Percentiles rank a stretch among this genome's conserved stretches.
Evolutionary conservation across 768 basidiomycete genomes (phyloP).

Genomic region (Pleurotus tuoliensis): DNA sequence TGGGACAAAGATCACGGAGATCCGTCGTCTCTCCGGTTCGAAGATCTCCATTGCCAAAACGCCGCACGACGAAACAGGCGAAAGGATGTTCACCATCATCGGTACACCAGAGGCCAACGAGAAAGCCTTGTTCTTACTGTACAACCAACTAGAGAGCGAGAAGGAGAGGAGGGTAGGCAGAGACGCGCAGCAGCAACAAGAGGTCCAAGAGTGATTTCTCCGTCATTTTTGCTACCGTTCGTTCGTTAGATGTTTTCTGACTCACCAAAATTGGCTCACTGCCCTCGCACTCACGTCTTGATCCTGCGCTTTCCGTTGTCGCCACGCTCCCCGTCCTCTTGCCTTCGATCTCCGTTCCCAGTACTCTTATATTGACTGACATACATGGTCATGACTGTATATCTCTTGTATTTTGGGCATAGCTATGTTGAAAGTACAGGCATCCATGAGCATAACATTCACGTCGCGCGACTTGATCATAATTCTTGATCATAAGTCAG

Average conservation of each 20-base stretch:
- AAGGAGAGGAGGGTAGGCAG: slow-evolving; percentile 90
- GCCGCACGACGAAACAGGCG: slow-evolving; percentile 98
- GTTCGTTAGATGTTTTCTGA: neutral
- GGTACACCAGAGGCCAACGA: slow-evolving; percentile 96
- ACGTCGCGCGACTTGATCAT: too few species aligned
- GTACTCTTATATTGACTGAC: neutral
- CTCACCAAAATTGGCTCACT: neutral
- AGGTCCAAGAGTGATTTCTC: slow-evolving; percentile 41
- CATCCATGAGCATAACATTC: too few species aligned
- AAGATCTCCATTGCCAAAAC: slow-evolving; percentile 99
- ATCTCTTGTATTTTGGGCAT: slow-evolving; percentile 2
- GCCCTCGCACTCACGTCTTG: neutral
- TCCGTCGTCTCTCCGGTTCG: slow-evolving; percentile 94
- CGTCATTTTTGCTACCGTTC: neutral
- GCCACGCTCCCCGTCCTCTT: neutral
- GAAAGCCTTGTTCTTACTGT: slow-evolving; percentile 94
- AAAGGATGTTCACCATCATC: slow-evolving; percentile 99
- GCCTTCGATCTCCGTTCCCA: neutral
- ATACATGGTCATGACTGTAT: neutral
- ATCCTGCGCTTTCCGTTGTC: neutral
- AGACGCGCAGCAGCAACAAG: slow-evolving; percentile 75
- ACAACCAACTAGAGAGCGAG: slow-evolving; percentile 95
- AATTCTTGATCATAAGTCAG: too few species aligned
- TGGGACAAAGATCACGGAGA: slow-evolving; percentile 98
- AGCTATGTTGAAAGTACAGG: slow-evolving; percentile 7